Percentiles rank a stretch among this genome's conserved stretches.
These are phyloP conservation scores for Apiotrichum domesticum DNA, from an alignment of 1,284 basidiomycete genomes.

Conservation along the genomic window DNA sequence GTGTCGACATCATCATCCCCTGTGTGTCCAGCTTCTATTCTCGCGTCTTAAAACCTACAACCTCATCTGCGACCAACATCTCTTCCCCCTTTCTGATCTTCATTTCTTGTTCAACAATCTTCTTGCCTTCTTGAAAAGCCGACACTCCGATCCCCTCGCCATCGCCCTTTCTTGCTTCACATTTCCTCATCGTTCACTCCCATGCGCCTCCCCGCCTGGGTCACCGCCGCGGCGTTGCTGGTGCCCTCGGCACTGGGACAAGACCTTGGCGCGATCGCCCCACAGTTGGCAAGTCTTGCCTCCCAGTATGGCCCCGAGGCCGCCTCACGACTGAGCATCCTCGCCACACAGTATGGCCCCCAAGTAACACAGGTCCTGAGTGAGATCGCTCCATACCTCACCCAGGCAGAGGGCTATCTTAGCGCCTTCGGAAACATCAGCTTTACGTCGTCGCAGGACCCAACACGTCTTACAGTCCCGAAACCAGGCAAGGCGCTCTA, in stretches of 20 bases:
- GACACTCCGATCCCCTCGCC: too few species aligned
- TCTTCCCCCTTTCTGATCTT: not conserved
- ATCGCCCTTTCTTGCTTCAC: not conserved
- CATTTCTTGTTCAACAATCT: too few species aligned
- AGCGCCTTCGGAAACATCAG: not conserved
- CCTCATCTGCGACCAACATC: not conserved
- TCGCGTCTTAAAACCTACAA: too few species aligned
- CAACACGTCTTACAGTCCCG: not conserved
- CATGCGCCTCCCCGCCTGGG: constrained; percentile 6
- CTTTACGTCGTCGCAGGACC: not conserved
- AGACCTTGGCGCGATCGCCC: not conserved
- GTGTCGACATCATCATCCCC: too few species aligned
- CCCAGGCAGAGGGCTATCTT: not conserved
- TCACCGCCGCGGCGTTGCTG: not conserved
- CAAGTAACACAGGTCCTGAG: not conserved
- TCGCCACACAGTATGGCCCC: too few species aligned
- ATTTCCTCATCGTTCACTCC: not conserved
- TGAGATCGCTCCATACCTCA: too few species aligned
- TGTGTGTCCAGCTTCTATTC: too few species aligned
- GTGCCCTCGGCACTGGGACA: not conserved
- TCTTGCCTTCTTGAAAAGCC: too few species aligned
- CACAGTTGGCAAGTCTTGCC: too few species aligned
- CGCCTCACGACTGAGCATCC: too few species aligned
- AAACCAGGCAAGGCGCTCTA: constrained; percentile 21
- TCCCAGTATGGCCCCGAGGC: too few species aligned